Percentiles rank a stretch among this genome's conserved stretches.
phyloP scores from a whole-genome alignment of 225 moss, liverwort and hornwort genomes.

The Physcomitrium patens region DNA sequence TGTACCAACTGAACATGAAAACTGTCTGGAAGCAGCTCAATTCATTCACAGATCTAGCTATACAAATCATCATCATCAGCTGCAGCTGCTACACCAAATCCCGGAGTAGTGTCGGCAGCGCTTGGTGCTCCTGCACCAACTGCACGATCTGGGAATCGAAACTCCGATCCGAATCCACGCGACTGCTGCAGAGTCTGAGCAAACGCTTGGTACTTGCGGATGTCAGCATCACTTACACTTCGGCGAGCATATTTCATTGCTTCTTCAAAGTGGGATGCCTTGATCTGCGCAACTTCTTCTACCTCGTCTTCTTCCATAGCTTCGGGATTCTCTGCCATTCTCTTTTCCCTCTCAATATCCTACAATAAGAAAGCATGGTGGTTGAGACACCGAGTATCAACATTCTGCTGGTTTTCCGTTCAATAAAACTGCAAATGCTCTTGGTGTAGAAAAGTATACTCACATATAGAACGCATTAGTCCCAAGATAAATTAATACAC shows the following conservation, averaged over 20 bases:
- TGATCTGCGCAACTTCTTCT: conserved; percentile 82
- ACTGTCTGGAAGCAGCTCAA: conserved; percentile 28
- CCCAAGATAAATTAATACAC: too few species aligned
- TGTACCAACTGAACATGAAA: conserved; percentile 39
- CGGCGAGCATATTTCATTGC: conserved; percentile 93
- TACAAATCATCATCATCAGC: conserved; percentile 92
- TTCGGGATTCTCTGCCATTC: conserved; percentile 76
- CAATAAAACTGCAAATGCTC: too few species aligned
- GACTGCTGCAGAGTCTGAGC: conserved; percentile 95
- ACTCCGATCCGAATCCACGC: conserved; percentile 92
- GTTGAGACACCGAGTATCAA: background rate
- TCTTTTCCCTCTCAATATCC: conserved; percentile 93
- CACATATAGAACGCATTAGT: too few species aligned
- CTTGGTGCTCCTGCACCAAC: conserved; percentile 39
- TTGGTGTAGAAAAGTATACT: too few species aligned
- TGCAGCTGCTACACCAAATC: conserved; percentile 47
- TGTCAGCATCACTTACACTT: conserved; percentile 95
- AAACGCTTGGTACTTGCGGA: conserved; percentile 88
- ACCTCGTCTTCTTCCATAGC: conserved; percentile 93
- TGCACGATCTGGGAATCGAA: conserved; percentile 78
- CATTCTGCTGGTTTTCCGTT: too few species aligned
- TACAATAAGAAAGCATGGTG: background rate
- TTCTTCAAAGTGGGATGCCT: conserved; percentile 87
- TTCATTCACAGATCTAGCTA: conserved; percentile 48
- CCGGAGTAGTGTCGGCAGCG: conserved; percentile 42